A percentile compares a stretch with the other conserved stretches of the same genome.
Evolutionary conservation across 208 protist genomes (phyloP).

Genomic region (Zelonia costaricensis): DNA sequence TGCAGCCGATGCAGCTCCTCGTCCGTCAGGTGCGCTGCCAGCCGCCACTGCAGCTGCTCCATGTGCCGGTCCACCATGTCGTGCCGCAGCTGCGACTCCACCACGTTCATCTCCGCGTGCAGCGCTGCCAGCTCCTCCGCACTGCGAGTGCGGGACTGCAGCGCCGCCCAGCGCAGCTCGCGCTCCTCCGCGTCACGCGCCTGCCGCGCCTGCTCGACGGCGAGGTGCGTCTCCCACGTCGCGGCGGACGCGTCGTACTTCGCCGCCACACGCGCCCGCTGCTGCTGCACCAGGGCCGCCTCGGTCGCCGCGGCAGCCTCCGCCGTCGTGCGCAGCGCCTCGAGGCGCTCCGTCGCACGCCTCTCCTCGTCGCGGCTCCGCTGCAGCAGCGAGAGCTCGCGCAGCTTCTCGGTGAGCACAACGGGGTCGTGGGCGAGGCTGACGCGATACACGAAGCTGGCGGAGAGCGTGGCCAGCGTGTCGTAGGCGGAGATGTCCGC

Average conservation of each 20-base stretch:
- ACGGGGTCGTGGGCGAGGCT: slow-evolving; percentile 42
- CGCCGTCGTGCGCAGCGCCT: slow-evolving; percentile 30
- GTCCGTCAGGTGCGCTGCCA: slow-evolving; percentile 48
- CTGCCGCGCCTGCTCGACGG: slow-evolving; percentile 42
- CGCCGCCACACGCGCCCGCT: slow-evolving; percentile 60
- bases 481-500: background rate
- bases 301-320: slow-evolving; percentile 34
- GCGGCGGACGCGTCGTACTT: slow-evolving; percentile 61
- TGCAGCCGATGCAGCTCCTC: slow-evolving; percentile 58
- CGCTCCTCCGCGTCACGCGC: slow-evolving; percentile 40
- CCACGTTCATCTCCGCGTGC: slow-evolving; percentile 33
- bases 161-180: slow-evolving; percentile 30
- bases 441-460: slow-evolving; percentile 46
- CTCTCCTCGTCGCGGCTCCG: slow-evolving; percentile 26
- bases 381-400: slow-evolving; percentile 47
- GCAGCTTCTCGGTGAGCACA: slow-evolving; percentile 41
- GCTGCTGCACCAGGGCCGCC: slow-evolving; percentile 55
- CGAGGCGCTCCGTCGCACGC: slow-evolving; percentile 29
- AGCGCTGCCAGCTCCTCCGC: slow-evolving; percentile 47
- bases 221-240: slow-evolving; percentile 43
- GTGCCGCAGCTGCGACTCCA: slow-evolving; percentile 42
- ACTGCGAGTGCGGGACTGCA: slow-evolving; percentile 36
- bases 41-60: slow-evolving; percentile 59
- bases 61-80: slow-evolving; percentile 43
- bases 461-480: slow-evolving; percentile 1